Percentiles rank a stretch among this genome's conserved stretches.
Evolutionary conservation across 2,329 filamentous ascomycete species (phyloP).

Genomic region (Stromatinia cepivora): DNA sequence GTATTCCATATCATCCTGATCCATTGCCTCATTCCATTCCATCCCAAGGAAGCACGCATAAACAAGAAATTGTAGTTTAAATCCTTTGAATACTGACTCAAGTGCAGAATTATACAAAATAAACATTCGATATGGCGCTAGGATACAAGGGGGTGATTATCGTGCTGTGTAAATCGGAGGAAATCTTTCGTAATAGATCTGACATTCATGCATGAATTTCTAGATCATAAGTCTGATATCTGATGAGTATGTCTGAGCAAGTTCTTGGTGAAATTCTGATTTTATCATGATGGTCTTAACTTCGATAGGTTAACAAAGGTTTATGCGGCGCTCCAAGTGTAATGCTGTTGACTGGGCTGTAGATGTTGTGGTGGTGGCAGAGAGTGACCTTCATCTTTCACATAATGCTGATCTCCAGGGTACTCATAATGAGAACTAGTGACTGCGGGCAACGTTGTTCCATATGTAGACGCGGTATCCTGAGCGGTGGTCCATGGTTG

Average conservation of each 20-base stretch:
- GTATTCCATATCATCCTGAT: constrained; percentile 3
- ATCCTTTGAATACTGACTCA: constrained; percentile 4
- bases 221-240: not conserved
- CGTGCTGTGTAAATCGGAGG: not conserved
- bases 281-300: not conserved
- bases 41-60: not conserved
- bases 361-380: constrained; percentile 24
- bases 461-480: constrained; percentile 31
- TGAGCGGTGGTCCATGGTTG: constrained; percentile 36
- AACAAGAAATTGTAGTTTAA: not conserved
- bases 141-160: not conserved
- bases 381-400: constrained; percentile 31
- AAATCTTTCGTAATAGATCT: not conserved
- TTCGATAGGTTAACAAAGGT: not conserved
- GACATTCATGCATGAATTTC: not conserved
- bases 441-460: constrained; percentile 26
- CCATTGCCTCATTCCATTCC: not conserved
- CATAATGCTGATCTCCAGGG: constrained; percentile 31
- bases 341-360: constrained; percentile 31
- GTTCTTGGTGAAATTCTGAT: not conserved
- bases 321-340: constrained; percentile 37
- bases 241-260: not conserved
- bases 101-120: constrained; percentile 16
- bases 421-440: constrained; percentile 35
- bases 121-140: not conserved